Base-by-base conservation (phyloP, 148 eudicot species). In the Chenopodium quinoa region DNA sequence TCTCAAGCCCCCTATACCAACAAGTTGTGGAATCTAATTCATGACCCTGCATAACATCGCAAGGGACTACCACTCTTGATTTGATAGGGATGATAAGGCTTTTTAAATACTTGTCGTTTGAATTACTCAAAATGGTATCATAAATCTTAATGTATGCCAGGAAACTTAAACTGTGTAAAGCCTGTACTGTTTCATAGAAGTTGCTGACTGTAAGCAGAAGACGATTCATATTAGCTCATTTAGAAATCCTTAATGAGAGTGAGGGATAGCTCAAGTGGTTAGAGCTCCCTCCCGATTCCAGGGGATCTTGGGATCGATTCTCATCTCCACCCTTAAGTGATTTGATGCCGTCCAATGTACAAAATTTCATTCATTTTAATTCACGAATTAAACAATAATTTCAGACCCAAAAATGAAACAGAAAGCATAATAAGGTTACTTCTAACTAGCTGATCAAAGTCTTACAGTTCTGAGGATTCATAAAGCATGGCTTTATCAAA, bases 401-500 rank as follows among this genome's bases (percentile, higher is more conserved):
- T 58, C n/a, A 58, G 63, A 1, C 19, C n/a, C 63, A 58, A 14
- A 58, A 17, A 58, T 58, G 63, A 1, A 58, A 16, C 22, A 16
- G 0, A 11, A 2, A 50, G 54, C 0, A 56, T 14, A 2, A 56
- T 14, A 17, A 17, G 22, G 60, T 12, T 56, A 56, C 22, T 56
- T 17, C 1, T 56, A 16, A 17, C 62, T 22, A 34, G 76, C 1
- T 50, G 54, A 2, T 13, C 54, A 50, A 50, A 22, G 34, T 76
- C 97, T 92, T 88, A 96, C 99, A 90, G 40, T 52, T 91, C 94
- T 9, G 90, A 83, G 9, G 95, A 91, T 77, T 89, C 88, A 66
- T 90, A 92, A 20, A 88, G 73, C 81, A 97, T 89, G 52, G 95
- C 99, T 84, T 92, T 94, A 91, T 97, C 98, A 79, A 91, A 97